Evolutionary conservation across 129 eudicot species (phyloP).

Genomic region (Rutidosis leptorrhynchoides): DNA sequence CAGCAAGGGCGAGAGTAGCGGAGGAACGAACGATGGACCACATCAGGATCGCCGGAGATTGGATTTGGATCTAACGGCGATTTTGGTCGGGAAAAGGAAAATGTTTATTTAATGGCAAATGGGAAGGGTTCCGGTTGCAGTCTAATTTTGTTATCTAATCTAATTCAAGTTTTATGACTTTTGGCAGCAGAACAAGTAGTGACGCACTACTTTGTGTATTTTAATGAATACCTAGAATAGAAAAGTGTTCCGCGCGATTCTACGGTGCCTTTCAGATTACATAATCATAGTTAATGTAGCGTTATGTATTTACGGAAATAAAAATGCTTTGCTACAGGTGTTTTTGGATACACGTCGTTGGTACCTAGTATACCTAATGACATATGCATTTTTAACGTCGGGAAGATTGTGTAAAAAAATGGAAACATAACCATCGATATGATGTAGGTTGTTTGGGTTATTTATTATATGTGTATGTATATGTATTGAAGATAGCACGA

Average conservation of each 20-base stretch:
- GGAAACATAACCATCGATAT: too few relatives aligned
- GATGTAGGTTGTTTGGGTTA: too few relatives aligned
- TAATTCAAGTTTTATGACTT: slow-evolving; percentile 15
- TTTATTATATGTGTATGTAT: too few relatives aligned
- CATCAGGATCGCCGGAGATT: slow-evolving; percentile 58
- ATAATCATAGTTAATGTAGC: too few relatives aligned
- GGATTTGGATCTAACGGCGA: slow-evolving; percentile 41
- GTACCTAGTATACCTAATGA: too few relatives aligned
- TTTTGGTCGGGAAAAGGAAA: slow-evolving; percentile 9
- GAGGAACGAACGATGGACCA: slow-evolving; percentile 37
- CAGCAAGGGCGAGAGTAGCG: slow-evolving; percentile 16
- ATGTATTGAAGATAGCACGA: too few relatives aligned
- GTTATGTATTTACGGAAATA: too few relatives aligned
- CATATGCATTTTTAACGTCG: too few relatives aligned
- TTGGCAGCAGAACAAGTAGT: slow-evolving; percentile 3
- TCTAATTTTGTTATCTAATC: neutral
- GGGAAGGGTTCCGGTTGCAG: neutral
- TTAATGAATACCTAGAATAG: neutral
- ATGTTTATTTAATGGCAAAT: neutral
- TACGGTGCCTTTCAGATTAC: too few relatives aligned
- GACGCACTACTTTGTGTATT: neutral
- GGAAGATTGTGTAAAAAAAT: too few relatives aligned
- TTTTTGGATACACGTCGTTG: too few relatives aligned
- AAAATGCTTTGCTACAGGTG: too few relatives aligned
- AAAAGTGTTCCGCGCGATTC: neutral